Evolutionary conservation across 2,329 filamentous ascomycete genomes (phyloP), one percentile per base, ranked within the genome.

Genomic region (Gyromitra esculenta): DNA sequence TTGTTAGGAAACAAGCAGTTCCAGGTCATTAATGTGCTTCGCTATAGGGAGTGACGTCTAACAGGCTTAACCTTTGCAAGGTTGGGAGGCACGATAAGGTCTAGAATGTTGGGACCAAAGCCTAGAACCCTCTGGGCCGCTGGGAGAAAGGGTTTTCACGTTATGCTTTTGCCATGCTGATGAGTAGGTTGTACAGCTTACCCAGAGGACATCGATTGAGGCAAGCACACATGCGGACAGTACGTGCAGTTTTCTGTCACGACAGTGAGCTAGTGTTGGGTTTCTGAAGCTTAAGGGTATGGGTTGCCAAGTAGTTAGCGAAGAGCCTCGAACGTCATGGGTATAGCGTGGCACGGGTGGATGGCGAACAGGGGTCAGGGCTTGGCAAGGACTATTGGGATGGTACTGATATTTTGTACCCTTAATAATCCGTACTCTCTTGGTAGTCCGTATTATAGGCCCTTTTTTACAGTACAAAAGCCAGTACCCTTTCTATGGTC

Each of bases 81-180:
- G 1, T 57, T 11, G 11, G 13, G 11, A 57, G 52, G 52, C 21
- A 57, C 52, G 35, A 6, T 52, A 37, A 8, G 4, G 45, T 3
- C 25, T 31, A 31, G 25, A 31, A 31, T 65, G n/a, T 35, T 52
- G 21, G 9, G n/a, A 35, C 5, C 5, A 41, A 31, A 11, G 63
- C 41, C 63, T 43, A 41, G 63, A 50, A 25, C 13, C 13, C 60
- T 41, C 45, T 21, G 15, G 5, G 11, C 35, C 9, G 63, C 4
- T 39, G 45, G 2, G 21, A 35, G 9, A 15, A n/a, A 11, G 52
- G 18, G 25, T 9, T 18, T 48, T 11, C 9, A 35, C 37, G 11
- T 52, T 66, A 66, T 66, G 63, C 48, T 48, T 41, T 66, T 66
- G 35, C 48, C 43, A 11, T 52, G 4, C 15, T 45, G 11, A 45